Conservation (phyloP, 208 protist species). For the Leishmania arabica region DNA sequence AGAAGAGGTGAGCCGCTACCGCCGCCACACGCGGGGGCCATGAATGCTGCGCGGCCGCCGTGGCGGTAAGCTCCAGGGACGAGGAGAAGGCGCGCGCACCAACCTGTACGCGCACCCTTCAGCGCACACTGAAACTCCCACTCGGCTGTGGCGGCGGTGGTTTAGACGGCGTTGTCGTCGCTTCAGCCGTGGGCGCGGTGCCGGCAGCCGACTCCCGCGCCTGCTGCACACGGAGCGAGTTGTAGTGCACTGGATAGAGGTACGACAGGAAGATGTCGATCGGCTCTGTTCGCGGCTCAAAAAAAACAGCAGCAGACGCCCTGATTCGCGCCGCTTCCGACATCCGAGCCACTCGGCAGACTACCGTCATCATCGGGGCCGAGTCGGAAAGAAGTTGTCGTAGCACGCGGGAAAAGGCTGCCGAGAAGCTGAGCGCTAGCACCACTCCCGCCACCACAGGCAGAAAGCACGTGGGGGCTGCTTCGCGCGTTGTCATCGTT, state of each 20-base stretch:
- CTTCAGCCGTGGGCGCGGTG: neutral
- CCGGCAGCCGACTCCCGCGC: neutral
- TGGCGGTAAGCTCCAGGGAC: neutral
- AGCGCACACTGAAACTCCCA: neutral
- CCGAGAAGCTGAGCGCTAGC: conserved; percentile 11
- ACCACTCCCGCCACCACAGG: neutral
- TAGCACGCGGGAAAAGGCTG: conserved; percentile 5
- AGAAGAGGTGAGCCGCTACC: neutral
- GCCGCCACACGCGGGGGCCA: neutral
- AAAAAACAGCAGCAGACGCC: conserved; percentile 41
- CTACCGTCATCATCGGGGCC: neutral
- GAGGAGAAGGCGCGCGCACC: neutral
- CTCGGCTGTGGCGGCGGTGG: neutral
- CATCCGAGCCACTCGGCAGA: neutral
- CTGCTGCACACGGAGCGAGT: conserved; percentile 51
- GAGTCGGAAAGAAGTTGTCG: neutral
- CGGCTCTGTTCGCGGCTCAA: conserved; percentile 69
- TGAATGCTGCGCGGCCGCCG: neutral
- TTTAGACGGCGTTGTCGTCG: neutral
- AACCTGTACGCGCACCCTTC: neutral
- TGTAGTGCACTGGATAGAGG: conserved; percentile 90
- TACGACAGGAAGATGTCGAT: conserved; percentile 91
- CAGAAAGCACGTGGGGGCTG: conserved; percentile 4
- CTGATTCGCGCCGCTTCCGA: neutral
- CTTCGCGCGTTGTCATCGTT: conserved; percentile 7